Percentiles rank a stretch among this genome's conserved stretches.
phyloP scores from a whole-genome alignment of 192 early-diverging fungal genomes.

The Coemansia sp. region DNA sequence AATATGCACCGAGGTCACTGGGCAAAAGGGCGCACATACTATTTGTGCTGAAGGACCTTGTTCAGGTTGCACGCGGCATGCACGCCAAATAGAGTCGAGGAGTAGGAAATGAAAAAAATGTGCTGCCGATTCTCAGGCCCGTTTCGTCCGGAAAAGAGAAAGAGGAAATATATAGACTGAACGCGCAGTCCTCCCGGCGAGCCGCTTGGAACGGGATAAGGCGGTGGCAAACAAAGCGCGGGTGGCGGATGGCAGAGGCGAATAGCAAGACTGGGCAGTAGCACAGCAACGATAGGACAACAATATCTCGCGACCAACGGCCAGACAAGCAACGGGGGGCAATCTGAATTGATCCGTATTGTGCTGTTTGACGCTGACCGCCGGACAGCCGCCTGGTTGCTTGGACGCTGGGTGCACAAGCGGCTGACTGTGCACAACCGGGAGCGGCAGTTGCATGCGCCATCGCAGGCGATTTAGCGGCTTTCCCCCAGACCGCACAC shows the following conservation, averaged over 20 bases:
- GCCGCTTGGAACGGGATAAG: no score
- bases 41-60: neutral
- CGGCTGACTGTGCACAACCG: neutral
- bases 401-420: neutral
- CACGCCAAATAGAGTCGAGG: constrained; percentile 1
- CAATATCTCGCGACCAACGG: no score
- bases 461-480: neutral
- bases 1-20: constrained; percentile 7
- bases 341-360: constrained; percentile 9
- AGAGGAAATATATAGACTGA: neutral
- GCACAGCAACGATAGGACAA: neutral
- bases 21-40: constrained; percentile 7
- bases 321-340: constrained; percentile 4
- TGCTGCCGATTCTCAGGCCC: no score
- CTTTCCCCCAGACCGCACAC: neutral
- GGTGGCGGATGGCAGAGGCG: constrained; percentile 4
- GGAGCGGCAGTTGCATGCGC: neutral
- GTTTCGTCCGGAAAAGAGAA: neutral
- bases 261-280: no score
- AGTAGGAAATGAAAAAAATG: neutral
- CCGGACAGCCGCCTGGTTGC: neutral
- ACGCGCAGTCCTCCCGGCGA: no score
- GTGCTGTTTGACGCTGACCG: neutral
- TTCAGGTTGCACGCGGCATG: constrained; percentile 5
- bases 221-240: neutral